A percentile compares a stretch with the other conserved stretches of the same genome.
phyloP scores from a whole-genome alignment of 495 filamentous ascomycete genomes.

The Aspergillus asperescens region DNA sequence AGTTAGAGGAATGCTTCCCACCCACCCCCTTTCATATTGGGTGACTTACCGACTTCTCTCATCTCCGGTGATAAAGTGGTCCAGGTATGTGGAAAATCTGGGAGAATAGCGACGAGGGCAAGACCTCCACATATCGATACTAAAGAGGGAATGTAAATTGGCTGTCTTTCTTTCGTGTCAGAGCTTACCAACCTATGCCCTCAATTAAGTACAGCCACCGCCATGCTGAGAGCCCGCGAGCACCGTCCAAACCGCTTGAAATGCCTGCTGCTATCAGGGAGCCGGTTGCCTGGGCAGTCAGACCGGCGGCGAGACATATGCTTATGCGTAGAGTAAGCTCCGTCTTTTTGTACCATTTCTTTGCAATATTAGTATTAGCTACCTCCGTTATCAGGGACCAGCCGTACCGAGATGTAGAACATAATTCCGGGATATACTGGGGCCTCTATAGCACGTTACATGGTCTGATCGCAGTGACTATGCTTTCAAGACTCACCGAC shows the following conservation, averaged over 20 bases:
- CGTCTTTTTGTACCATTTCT: slow-evolving; percentile 12
- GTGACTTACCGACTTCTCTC: slow-evolving; percentile 22
- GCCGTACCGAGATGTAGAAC: slow-evolving; percentile 12
- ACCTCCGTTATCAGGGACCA: too few species aligned
- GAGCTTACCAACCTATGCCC: slow-evolving; percentile 14
- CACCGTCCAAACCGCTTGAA: slow-evolving; percentile 44
- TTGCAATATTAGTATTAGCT: neutral
- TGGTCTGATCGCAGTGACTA: too few species aligned
- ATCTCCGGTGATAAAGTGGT: slow-evolving; percentile 32
- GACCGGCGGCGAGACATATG: neutral
- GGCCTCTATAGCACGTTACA: slow-evolving; percentile 23
- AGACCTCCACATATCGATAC: slow-evolving; percentile 20
- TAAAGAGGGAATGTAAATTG: neutral
- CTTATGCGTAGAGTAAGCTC: slow-evolving; percentile 6
- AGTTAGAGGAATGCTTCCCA: neutral
- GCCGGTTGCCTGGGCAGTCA: slow-evolving; percentile 1
- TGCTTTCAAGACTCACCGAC: slow-evolving; percentile 15
- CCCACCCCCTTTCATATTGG: too few species aligned
- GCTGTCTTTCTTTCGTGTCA: neutral
- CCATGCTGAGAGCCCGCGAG: slow-evolving; percentile 31
- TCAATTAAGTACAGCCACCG: slow-evolving; percentile 44
- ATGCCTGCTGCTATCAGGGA: slow-evolving; percentile 34
- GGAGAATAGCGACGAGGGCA: slow-evolving; percentile 29
- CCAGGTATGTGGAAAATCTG: slow-evolving; percentile 37
- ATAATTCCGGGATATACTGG: slow-evolving; percentile 39